A percentile compares a stretch with the other conserved stretches of the same genome.
Conservation (phyloP, 2,329 filamentous ascomycete genomes). For the Trichoderma gracile region DNA sequence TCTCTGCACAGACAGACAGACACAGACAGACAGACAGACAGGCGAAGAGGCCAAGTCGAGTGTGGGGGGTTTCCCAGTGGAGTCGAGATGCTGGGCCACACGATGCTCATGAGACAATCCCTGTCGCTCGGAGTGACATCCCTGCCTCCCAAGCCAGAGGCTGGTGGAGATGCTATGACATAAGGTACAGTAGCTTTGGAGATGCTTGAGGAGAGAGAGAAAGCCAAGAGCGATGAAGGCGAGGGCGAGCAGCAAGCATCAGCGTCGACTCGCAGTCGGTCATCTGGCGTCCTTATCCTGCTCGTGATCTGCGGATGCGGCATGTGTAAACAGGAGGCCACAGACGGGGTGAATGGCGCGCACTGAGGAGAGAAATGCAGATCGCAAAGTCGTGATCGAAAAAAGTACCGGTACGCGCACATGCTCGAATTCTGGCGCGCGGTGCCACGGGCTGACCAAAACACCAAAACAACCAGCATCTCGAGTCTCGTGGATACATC, state of each 20-base stretch:
- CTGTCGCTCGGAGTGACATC: slow-evolving; percentile 25
- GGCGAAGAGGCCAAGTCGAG: no score
- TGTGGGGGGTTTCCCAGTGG: slow-evolving; percentile 1
- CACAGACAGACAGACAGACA: no score
- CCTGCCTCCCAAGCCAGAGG: slow-evolving; percentile 21
- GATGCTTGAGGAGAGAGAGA: neutral
- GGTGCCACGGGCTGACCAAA: slow-evolving; percentile 16
- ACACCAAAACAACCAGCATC: slow-evolving; percentile 4
- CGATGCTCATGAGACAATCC: slow-evolving; percentile 13
- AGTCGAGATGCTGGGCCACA: neutral
- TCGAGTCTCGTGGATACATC: slow-evolving; percentile 24
- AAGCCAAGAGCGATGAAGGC: no score
- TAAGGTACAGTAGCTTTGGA: slow-evolving; percentile 16
- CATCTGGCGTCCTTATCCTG: no score
- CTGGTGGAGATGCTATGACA: slow-evolving; percentile 25
- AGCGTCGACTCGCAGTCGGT: no score
- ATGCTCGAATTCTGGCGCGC: neutral
- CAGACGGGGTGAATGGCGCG: no score
- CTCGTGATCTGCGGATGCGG: no score
- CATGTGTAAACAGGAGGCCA: no score
- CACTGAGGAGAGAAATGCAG: no score
- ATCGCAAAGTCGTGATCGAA: no score
- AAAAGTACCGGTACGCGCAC: no score
- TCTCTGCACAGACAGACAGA: neutral
- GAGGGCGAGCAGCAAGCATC: no score